These are phyloP conservation scores for Hypoxylon lienhwacheense DNA, from an alignment of 495 filamentous ascomycete genomes.

Conservation along the genomic window DNA sequence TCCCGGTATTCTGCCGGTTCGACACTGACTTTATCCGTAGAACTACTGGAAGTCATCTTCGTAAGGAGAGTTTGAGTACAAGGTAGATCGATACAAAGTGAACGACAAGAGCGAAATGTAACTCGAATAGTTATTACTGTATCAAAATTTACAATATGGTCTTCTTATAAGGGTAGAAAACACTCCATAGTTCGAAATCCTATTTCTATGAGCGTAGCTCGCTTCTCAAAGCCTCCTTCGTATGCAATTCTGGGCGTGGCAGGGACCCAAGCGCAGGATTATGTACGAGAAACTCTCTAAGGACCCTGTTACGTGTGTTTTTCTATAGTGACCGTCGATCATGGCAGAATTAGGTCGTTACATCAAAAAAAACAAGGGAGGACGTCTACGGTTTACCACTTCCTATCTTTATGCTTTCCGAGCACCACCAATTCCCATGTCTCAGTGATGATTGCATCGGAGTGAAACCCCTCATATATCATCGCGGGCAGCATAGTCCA, in stretches of 20 bases:
- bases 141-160: neutral
- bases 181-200: neutral
- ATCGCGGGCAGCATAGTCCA: constrained; percentile 12
- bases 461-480: constrained; percentile 9
- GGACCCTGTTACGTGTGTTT: neutral
- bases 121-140: no score
- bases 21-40: constrained; percentile 3
- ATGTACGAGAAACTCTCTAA: neutral
- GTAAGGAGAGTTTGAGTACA: neutral
- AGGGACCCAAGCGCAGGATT: constrained; percentile 25
- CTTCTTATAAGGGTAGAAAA: constrained; percentile 22
- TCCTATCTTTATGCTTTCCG: constrained; percentile 11
- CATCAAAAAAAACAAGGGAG: neutral
- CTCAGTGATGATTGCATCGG: constrained; percentile 20
- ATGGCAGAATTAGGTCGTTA: constrained; percentile 3
- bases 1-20: constrained; percentile 22
- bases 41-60: constrained; percentile 19
- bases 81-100: constrained; percentile 6
- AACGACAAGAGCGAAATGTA: constrained; percentile 4
- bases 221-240: constrained; percentile 17
- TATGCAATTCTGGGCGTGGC: constrained; percentile 12
- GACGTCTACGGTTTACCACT: constrained; percentile 10
- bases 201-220: constrained; percentile 16
- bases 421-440: constrained; percentile 7
- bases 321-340: constrained; percentile 2